Evolutionary conservation across 495 filamentous ascomycete species (phyloP).

Genomic region (Xylaria castorea): DNA sequence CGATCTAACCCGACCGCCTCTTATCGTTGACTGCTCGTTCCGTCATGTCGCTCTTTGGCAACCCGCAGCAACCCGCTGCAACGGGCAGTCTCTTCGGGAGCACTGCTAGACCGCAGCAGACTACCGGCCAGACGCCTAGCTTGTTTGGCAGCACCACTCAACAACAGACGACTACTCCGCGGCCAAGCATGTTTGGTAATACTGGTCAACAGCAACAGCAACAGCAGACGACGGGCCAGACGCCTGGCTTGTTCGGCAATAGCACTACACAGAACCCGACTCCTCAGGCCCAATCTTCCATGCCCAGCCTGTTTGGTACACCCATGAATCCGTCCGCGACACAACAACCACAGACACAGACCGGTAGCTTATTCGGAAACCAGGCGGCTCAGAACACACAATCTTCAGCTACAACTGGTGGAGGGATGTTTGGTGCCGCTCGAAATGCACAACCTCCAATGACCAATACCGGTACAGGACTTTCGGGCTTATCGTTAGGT

Average conservation of each 20-base stretch:
- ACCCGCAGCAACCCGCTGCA: slow-evolving; percentile 25
- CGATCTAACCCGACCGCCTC: slow-evolving; percentile 6
- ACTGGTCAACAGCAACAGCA: background rate
- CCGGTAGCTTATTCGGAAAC: slow-evolving; percentile 11
- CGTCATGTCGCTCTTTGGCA: slow-evolving; percentile 39
- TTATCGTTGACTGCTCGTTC: background rate
- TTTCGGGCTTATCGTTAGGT: slow-evolving; percentile 25
- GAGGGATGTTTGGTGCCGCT: background rate
- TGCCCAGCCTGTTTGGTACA: background rate
- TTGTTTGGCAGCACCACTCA: slow-evolving; percentile 3
- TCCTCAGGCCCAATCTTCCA: background rate
- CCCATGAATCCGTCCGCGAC: slow-evolving; percentile 17
- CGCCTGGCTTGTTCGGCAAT: background rate
- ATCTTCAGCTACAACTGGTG: background rate
- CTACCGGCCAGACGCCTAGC: slow-evolving; percentile 2
- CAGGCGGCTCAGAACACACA: slow-evolving; percentile 9
- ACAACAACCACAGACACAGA: slow-evolving; percentile 28
- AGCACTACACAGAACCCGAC: background rate
- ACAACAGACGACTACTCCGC: background rate
- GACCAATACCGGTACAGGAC: background rate
- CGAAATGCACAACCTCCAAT: background rate
- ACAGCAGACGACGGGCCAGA: slow-evolving; percentile 7
- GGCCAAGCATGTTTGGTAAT: slow-evolving; percentile 15
- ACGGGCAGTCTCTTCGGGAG: slow-evolving; percentile 28
- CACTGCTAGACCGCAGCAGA: background rate